Conservation (phyloP, 148 eudicot genomes). For the Rheum nobile region DNA sequence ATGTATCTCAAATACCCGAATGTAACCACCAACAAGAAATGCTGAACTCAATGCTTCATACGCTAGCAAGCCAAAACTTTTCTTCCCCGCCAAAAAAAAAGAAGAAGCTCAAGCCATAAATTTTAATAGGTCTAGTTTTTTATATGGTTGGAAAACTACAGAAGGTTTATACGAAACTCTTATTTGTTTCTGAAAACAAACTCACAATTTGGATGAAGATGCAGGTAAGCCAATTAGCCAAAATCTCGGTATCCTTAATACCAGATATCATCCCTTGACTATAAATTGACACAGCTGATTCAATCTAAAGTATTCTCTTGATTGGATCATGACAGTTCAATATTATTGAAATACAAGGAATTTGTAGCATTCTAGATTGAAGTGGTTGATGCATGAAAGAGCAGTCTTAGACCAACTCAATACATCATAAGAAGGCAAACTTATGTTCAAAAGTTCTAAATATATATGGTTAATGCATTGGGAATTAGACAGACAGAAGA, state of each 20-base stretch:
- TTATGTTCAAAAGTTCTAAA: not conserved
- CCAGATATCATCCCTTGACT: not conserved
- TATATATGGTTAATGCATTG: not conserved
- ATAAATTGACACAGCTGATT: not conserved
- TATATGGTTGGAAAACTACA: not conserved
- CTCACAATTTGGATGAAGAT: not conserved
- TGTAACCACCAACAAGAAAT: not conserved
- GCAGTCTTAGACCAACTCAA: not conserved
- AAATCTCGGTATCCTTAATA: not conserved
- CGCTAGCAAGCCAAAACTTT: too few relatives aligned
- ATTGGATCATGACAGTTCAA: not conserved
- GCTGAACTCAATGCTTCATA: not conserved
- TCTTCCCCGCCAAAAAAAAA: not conserved
- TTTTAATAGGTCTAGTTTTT: too few relatives aligned
- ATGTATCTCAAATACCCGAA: not conserved
- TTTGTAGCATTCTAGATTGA: not conserved
- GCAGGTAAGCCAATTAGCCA: not conserved
- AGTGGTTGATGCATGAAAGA: not conserved
- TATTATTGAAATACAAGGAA: not conserved
- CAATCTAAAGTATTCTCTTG: not conserved
- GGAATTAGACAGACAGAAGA: not conserved
- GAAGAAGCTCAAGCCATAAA: too few relatives aligned
- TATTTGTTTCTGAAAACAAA: not conserved
- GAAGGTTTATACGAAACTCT: not conserved
- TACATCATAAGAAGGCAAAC: not conserved